Evolutionary conservation across 345 rosid species (phyloP), one percentile per base, ranked within the genome.

Genomic region (Geranium brycei): DNA sequence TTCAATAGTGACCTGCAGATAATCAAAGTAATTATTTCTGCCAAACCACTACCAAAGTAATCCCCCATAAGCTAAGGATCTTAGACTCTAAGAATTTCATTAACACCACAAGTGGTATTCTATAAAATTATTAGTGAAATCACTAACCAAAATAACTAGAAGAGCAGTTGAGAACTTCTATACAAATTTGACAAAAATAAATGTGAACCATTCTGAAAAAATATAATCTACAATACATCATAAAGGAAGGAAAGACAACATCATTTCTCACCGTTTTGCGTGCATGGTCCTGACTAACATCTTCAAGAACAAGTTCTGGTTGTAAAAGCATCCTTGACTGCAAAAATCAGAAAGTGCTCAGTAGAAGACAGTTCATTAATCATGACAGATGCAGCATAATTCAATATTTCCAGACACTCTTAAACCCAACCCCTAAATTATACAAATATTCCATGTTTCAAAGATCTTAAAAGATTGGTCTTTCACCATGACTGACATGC

Each of bases 231-330:
- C 4, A 5, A 30, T 7, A n/a, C 19, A 8, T 56, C 17, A 32
- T 59, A 19, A 16, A 59, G 28, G 60, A 17, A 58, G 17, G 28
- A 23, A 3, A 18, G 18, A 58, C 3, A 28, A 19, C 17, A 17
- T 11, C 17, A 38, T 8, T 35, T 68, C 76, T 71, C 71, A 87
- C 96, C 74, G 96, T 87, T 77, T 89, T 89, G 63, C 83, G 91
- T 47, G 96, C 98, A 70, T 91, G 96, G 66, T 91, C 95, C 78
- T 89, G 95, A 64, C 95, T 91, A 70, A 89, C 95, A 81, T 89
- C 96, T 73, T 91, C 88, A 73, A 89, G 87, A 4, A 91, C 89
- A 72, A 82, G 87, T 67, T 87, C 97, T 62, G 97, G 91, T 62
- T 84, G 85, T 73, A 91, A 75, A 71, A 88, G 89, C 87, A 81